Evolutionary conservation across 73 alveolate genomes (phyloP).

Genomic region (Paramecium biaurelia): DNA sequence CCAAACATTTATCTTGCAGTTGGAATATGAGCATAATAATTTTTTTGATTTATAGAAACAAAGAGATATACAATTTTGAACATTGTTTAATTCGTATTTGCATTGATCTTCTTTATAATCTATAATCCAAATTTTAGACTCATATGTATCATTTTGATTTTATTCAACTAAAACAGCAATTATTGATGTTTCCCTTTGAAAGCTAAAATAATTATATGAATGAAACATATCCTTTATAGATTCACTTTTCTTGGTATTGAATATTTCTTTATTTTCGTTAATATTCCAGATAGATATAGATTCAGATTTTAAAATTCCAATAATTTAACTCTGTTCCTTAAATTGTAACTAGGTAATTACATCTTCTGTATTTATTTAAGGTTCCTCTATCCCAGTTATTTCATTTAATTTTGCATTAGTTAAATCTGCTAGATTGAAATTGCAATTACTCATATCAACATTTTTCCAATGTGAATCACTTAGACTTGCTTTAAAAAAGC

Average conservation of each 20-base stretch:
- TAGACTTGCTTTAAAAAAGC: neutral
- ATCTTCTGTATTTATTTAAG: neutral
- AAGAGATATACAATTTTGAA: neutral
- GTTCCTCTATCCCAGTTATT: neutral
- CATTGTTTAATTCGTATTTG: too few relatives aligned
- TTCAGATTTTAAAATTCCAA: neutral
- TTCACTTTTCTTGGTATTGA: too few relatives aligned
- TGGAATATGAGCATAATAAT: neutral
- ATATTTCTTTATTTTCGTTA: neutral
- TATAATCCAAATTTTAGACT: neutral
- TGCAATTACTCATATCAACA: neutral
- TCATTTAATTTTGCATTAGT: neutral
- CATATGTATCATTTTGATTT: neutral
- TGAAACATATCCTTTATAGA: neutral
- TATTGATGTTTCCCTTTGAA: neutral
- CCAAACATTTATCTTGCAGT: neutral
- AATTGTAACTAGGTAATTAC: neutral
- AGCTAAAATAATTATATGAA: neutral
- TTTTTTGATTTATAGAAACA: neutral
- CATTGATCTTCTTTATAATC: neutral
- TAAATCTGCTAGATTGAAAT: neutral
- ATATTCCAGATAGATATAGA: neutral
- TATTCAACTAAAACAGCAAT: neutral
- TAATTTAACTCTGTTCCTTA: neutral
- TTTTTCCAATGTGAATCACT: neutral